Base-by-base conservation (phyloP, 345 rosid genomes). In the Euphorbia peplus region DNA sequence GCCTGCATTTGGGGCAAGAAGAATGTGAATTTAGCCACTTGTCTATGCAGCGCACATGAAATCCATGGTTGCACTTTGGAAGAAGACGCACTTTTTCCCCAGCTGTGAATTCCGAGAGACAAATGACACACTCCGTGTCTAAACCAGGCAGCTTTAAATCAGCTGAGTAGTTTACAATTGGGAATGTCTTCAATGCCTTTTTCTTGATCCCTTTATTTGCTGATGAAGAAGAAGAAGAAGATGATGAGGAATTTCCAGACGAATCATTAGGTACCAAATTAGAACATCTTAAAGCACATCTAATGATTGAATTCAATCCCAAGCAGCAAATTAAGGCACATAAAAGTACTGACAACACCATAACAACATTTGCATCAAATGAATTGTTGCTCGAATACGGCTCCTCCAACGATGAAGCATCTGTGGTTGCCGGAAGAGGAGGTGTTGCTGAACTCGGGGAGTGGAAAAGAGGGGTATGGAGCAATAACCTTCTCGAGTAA, bases 61-160 rank as follows among this genome's bases (percentile, higher is more conserved):
- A 88, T 1, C 91, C 88, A 29, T 88, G 93, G 82, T 82, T 81
- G 74, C 91, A 88, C 54, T 82, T 84, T 0, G 91, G 95, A 35
- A 89, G 82, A 29, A 87, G 68, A 55, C 87, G 62, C 5, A 73
- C 71, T 5, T 35, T 62, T 18, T 87, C 92, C 30, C 84, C 83
- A 0, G 70, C 14, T 29, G 67, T 63, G 67, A 80, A 85, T 21
- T 82, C 87, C 0, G 88, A 80, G 51, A 85, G 69, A 74, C 91
- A 87, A 29, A 87, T 87, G 30, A 64, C 82, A 22, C 91, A 87
- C 72, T 85, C 86, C 5, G 81, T 78, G 54, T 81, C 89, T 42
- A 82, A 25, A 5, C 89, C 83, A 0, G 80, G 60, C 11, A 83
- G 76, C 25, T 75, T 78, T 68, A 77, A 39, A 44, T 78, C 83